Evolutionary conservation across 2,329 filamentous ascomycete genomes (phyloP), one percentile per base, ranked within the genome.

Genomic region (Hymenoscyphus albidus): DNA sequence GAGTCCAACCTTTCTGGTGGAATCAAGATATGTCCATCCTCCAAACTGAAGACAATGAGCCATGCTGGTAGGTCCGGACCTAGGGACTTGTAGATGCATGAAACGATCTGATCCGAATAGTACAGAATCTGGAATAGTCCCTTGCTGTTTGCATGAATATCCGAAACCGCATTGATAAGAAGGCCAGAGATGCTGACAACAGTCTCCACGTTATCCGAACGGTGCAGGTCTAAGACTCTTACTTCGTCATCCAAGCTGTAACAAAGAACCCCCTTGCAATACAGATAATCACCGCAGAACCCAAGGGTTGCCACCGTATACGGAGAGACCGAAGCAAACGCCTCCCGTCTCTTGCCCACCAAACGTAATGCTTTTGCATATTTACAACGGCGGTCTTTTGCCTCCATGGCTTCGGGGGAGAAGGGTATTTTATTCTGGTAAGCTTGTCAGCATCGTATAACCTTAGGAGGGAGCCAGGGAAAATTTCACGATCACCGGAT

Each of bases 241-340:
- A 93, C 79, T 44, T 76, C 77, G 58, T 78, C 76, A 60, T 81
- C 79, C 51, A 80, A 73, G 12, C 84, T 81, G 72, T 92, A 89
- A 70, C 88, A 91, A 16, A 93, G 77, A 12, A 85, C 80, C 5
- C 89, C 88, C 64, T 85, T 81, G 18, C 80, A 78, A 73, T 89
- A 92, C 1, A 87, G 74, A 74, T 88, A 91, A 3, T 80, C 79
- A 31, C 85, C 82, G 3, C 83, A 87, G 61, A 85, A 78, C 3
- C 83, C 88, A 39, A 92, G 72, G 0, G 87, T 78, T 2, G 82
- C 82, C 16, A 83, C 82, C 0, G 84, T 81, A 72, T 85, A 92
- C 0, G 90, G 90, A 39, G 80, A 76, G 5, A 86, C 87, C 27
- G 80, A 81, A 3, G 85, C 80, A 58, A 90, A 78, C 27, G 89